These are phyloP conservation scores for Phytophthora pini DNA, from an alignment of 352 stramenopile species.

Conservation along the genomic window DNA sequence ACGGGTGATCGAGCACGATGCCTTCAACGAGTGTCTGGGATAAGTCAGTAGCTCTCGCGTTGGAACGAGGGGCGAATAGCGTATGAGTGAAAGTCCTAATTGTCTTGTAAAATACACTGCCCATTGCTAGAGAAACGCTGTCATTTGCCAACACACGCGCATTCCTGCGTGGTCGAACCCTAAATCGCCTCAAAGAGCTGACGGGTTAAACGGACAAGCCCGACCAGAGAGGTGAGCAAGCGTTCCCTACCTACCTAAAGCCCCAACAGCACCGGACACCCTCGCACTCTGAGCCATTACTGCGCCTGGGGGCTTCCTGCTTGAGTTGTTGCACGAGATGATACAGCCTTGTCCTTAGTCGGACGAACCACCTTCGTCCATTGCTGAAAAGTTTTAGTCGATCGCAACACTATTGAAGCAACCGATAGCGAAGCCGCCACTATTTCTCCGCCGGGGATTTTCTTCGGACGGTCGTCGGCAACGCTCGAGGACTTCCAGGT, in stretches of 20 bases:
- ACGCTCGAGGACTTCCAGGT: background rate
- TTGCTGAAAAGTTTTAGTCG: too few species aligned
- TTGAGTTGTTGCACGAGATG: too few species aligned
- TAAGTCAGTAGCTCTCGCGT: slow-evolving; percentile 12
- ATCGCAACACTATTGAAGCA: background rate
- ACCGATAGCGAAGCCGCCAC: background rate
- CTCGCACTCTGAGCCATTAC: too few species aligned
- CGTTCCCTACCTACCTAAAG: too few species aligned
- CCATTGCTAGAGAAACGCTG: background rate
- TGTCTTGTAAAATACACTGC: slow-evolving; percentile 8
- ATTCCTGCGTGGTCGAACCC: too few species aligned
- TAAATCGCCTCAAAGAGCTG: too few species aligned
- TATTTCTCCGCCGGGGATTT: slow-evolving; percentile 6
- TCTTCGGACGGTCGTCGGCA: slow-evolving; percentile 7
- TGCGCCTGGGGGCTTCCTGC: too few species aligned
- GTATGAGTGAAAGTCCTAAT: background rate
- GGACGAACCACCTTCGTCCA: too few species aligned
- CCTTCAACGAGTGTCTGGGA: slow-evolving; percentile 18
- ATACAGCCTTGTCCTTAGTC: too few species aligned
- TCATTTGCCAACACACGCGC: too few species aligned
- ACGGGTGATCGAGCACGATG: slow-evolving; percentile 27
- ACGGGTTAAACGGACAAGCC: background rate
- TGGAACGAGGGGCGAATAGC: slow-evolving; percentile 14
- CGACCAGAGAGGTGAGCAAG: too few species aligned
- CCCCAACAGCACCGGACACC: too few species aligned